Evolutionary conservation across 2,329 filamentous ascomycete genomes (phyloP), one percentile per base, ranked within the genome.

Genomic region (Graphium sp.): DNA sequence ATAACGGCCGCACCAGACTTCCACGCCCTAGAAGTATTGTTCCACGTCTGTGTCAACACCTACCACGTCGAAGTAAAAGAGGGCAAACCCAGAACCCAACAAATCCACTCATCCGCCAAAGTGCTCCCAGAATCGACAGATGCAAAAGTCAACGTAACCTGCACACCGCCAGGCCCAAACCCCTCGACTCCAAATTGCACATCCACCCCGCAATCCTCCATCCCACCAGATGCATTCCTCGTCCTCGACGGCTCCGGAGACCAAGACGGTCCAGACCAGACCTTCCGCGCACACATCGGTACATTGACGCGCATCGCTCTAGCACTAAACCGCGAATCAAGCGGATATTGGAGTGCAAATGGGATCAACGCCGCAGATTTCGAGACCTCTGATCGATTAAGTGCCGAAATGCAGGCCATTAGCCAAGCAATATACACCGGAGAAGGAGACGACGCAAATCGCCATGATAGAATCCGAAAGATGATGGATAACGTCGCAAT

Each of bases 1-100:
- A n/a, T n/a, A n/a, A n/a, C n/a, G n/a, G n/a, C n/a, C n/a, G n/a
- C n/a, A n/a, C n/a, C n/a, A n/a, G n/a, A n/a, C n/a, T 43, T 45
- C 32, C 35, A 39, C 11, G 45, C 45, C 13, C 31, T 38, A 7
- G 45, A 48, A 32, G 36, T 43, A 10, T 32, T 46, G 8, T 36
- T 46, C n/a, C 41, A 45, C 19, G 41, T 48, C 22, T 46, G 45
- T 26, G 39, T 43, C 28, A 40, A 41, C 30, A 39, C 35, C 4
- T 46, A 45, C 35, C 24, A 32, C n/a, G 13, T 32, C 12, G 17
- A 16, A 3, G 31, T 38, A 6, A 8, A 16, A 5, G 10, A 28
- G 14, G 31, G 28, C 14, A 14, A 18, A 4, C 14, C 25, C 6
- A 30, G 17, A 3, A 11, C 21, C 8, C 17, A 9, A 3, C n/a